phyloP scores from a whole-genome alignment of 1,139 yeast species.

The Wickerhamomyces sp. region DNA sequence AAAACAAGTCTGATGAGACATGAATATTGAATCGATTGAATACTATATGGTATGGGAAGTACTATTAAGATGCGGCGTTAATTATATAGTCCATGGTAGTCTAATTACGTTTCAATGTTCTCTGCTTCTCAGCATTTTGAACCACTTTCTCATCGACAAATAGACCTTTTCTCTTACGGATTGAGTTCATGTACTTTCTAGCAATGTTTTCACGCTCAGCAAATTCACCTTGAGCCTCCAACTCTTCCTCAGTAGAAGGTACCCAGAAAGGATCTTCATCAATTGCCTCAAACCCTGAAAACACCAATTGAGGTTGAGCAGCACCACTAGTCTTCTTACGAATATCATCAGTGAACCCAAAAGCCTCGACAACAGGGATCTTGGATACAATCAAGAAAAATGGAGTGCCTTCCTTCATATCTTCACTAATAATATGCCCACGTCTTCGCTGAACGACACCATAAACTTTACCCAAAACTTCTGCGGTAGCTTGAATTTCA shows the following conservation, averaged over 20 bases:
- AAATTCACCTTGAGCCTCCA: slow-evolving; percentile 87
- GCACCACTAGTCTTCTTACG: slow-evolving; percentile 94
- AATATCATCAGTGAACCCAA: slow-evolving; percentile 94
- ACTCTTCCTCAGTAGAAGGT: slow-evolving; percentile 95
- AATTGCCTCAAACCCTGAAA: slow-evolving; percentile 79
- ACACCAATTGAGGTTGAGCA: slow-evolving; percentile 92
- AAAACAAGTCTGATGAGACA: no score
- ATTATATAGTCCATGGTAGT: no score
- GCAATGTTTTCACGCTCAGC: slow-evolving; percentile 94
- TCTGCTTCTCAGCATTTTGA: slow-evolving; percentile 87
- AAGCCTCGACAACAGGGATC: slow-evolving; percentile 92
- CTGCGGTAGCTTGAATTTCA: slow-evolving; percentile 93
- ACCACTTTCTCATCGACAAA: slow-evolving; percentile 88
- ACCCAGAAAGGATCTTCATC: slow-evolving; percentile 99
- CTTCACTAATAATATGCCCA: slow-evolving; percentile 84
- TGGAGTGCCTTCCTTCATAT: slow-evolving; percentile 97
- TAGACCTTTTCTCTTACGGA: slow-evolving; percentile 84
- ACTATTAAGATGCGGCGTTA: no score
- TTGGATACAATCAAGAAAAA: slow-evolving; percentile 83
- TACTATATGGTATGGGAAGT: no score
- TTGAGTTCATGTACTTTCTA: slow-evolving; percentile 72
- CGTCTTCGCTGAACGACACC: slow-evolving; percentile 88
- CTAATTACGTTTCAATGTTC: slow-evolving; percentile 61
- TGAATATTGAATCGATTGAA: no score
- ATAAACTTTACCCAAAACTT: slow-evolving; percentile 91